phyloP scores from a whole-genome alignment of 768 basidiomycete species.

The Mrakia gelida region DNA sequence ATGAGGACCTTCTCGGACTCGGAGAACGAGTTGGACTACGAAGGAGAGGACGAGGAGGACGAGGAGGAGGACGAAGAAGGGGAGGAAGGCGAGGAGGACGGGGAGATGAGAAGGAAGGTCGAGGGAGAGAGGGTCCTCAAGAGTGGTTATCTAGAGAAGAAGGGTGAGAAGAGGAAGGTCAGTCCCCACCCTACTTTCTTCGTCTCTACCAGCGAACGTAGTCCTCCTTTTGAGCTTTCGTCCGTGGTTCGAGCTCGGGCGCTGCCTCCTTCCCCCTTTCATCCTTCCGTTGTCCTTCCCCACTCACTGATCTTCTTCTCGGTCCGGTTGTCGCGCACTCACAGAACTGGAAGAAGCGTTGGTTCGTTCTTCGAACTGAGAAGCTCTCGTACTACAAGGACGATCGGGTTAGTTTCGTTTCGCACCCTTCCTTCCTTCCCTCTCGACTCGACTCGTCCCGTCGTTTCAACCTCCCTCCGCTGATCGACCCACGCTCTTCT shows the following conservation, averaged over 20 bases:
- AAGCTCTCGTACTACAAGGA: slow-evolving; percentile 97
- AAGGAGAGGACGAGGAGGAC: slow-evolving; percentile 46
- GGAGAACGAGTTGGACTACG: slow-evolving; percentile 21
- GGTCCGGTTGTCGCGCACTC: not conserved
- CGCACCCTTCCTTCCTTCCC: not conserved
- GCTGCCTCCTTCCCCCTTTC: too few species aligned
- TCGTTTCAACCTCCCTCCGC: not conserved
- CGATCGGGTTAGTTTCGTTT: slow-evolving; percentile 52
- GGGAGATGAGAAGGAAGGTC: slow-evolving; percentile 41
- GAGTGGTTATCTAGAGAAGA: slow-evolving; percentile 94
- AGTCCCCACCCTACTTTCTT: slow-evolving; percentile 34
- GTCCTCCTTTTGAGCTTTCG: not conserved
- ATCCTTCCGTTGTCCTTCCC: not conserved
- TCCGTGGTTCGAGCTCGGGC: not conserved
- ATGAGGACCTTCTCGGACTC: slow-evolving; percentile 17
- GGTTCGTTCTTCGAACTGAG: slow-evolving; percentile 90
- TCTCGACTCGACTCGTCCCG: too few species aligned
- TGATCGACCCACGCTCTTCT: not conserved
- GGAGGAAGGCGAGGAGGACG: slow-evolving; percentile 33
- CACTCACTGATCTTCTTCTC: not conserved
- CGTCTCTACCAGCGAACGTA: too few species aligned
- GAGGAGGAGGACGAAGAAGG: slow-evolving; percentile 59
- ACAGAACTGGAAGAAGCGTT: slow-evolving; percentile 98
- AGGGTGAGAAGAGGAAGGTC: slow-evolving; percentile 95
- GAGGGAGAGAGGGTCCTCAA: slow-evolving; percentile 61